Evolutionary conservation across 192 early-diverging fungal species (phyloP).

Genomic region (Backusella westeae): DNA sequence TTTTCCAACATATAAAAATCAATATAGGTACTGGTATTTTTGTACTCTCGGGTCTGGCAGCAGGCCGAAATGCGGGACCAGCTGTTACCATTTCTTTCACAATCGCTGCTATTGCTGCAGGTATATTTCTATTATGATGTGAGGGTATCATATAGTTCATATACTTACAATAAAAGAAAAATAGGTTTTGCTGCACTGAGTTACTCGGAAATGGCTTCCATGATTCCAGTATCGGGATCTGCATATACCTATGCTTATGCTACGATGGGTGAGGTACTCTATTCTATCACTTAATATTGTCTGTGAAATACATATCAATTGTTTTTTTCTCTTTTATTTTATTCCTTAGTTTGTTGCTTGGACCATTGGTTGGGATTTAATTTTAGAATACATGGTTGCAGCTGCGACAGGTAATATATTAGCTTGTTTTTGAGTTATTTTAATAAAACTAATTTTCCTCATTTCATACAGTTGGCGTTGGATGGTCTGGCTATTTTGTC

Average conservation of each 20-base stretch:
- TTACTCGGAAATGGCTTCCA: conserved; percentile 85
- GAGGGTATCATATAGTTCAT: not conserved
- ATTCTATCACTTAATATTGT: not conserved
- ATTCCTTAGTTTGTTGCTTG: conserved; percentile 65
- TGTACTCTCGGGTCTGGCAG: conserved; percentile 59
- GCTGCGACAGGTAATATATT: conserved; percentile 63
- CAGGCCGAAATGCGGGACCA: conserved; percentile 76
- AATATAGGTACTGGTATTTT: conserved; percentile 30
- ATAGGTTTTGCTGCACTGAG: conserved; percentile 68
- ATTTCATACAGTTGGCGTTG: conserved; percentile 54
- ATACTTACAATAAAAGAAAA: not conserved
- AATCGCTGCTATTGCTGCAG: conserved; percentile 71
- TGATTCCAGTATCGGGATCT: conserved; percentile 85
- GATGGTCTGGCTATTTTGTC: conserved; percentile 83
- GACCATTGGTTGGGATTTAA: conserved; percentile 91
- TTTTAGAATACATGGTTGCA: conserved; percentile 85
- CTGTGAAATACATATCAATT: not conserved
- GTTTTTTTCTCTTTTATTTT: not conserved
- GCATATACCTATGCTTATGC: conserved; percentile 88
- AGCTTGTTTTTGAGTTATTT: not conserved
- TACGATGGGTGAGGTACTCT: conserved; percentile 70
- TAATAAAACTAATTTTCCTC: not conserved
- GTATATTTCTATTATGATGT: not conserved
- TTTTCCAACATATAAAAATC: not conserved
- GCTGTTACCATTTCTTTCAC: conserved; percentile 80